Evolutionary conservation across 116 monocot genomes (phyloP).

Genomic region (Posidonia oceanica): DNA sequence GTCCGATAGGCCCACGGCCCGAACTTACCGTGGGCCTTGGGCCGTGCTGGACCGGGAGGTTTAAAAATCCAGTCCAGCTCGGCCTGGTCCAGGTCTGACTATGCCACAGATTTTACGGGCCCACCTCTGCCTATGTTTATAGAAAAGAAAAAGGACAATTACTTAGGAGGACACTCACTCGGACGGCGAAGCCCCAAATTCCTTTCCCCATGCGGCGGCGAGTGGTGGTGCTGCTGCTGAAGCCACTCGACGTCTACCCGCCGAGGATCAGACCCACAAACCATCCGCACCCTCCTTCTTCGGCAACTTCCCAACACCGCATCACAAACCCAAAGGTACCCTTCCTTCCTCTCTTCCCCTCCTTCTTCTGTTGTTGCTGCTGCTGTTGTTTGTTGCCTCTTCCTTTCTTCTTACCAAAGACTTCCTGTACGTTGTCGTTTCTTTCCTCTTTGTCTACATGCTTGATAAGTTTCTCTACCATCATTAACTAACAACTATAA

Average conservation of each 20-base stretch:
- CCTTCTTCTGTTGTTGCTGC: not conserved
- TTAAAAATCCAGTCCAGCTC: too few species aligned
- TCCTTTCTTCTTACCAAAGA: not conserved
- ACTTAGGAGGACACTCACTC: too few species aligned
- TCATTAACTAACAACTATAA: too few species aligned
- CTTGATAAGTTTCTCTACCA: not conserved
- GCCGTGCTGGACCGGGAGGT: too few species aligned
- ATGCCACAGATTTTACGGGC: too few species aligned
- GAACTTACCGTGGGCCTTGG: too few species aligned
- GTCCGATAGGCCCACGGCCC: too few species aligned
- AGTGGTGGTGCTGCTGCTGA: constrained; percentile 42
- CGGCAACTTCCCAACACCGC: constrained; percentile 2
- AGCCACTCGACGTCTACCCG: constrained; percentile 58
- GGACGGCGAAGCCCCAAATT: not conserved
- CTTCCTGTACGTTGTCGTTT: not conserved
- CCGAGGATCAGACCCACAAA: constrained; percentile 10
- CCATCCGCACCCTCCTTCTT: not conserved
- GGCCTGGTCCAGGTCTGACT: too few species aligned
- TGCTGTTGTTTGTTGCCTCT: not conserved
- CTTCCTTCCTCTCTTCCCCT: too few species aligned
- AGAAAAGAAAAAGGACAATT: too few species aligned
- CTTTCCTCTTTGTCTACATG: not conserved
- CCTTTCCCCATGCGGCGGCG: constrained; percentile 15
- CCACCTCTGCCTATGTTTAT: too few species aligned
- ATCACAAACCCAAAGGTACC: constrained; percentile 23